Evolutionary conservation across 1,139 yeast genomes (phyloP).

Genomic region (Suhomyces terraborum): DNA sequence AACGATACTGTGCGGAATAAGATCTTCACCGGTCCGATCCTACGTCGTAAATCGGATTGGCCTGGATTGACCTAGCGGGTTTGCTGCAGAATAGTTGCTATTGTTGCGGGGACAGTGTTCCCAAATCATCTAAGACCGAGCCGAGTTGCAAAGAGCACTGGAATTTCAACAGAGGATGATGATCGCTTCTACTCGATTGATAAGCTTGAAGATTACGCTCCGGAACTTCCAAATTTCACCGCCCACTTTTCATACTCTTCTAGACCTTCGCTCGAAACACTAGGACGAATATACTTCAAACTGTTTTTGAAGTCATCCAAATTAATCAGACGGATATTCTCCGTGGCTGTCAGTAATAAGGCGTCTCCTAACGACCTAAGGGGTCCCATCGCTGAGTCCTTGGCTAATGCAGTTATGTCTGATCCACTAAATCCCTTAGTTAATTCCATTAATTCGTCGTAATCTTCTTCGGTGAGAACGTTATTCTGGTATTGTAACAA

Average conservation of each 20-base stretch:
- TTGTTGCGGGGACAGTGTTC: constrained; percentile 2
- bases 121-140: neutral
- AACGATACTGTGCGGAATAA: no score
- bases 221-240: constrained; percentile 82
- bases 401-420: constrained; percentile 92
- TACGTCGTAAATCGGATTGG: neutral
- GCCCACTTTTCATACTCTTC: constrained; percentile 88
- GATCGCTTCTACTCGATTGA: no score
- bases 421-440: constrained; percentile 91
- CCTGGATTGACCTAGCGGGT: neutral
- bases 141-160: constrained; percentile 1
- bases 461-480: constrained; percentile 64
- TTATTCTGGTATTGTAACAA: constrained; percentile 77
- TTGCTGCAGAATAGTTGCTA: neutral
- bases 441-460: constrained; percentile 56
- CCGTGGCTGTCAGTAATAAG: constrained; percentile 79
- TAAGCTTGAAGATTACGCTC: constrained; percentile 50
- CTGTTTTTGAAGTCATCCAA: constrained; percentile 77
- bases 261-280: constrained; percentile 86
- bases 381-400: constrained; percentile 99
- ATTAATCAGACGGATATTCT: constrained; percentile 78
- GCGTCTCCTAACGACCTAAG: constrained; percentile 87
- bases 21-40: constrained; percentile 5
- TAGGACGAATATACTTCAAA: constrained; percentile 82
- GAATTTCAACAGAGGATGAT: no score